A percentile compares a stretch with the other conserved stretches of the same genome.
Conservation (phyloP, 192 early-diverging fungal genomes). For the Dispira simplex region DNA sequence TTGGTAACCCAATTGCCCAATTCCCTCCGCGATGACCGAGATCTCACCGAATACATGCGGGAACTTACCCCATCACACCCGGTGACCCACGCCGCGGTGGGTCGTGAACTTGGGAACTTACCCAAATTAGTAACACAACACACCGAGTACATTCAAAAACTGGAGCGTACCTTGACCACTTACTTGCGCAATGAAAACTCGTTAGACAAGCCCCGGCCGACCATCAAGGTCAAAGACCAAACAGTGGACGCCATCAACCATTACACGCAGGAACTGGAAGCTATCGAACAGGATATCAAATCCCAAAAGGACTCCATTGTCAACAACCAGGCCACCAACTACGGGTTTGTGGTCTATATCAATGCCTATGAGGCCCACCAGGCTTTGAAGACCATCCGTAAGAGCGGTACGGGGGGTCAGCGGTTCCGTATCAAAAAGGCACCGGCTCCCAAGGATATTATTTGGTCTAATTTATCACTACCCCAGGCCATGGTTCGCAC, state of each 20-base stretch:
- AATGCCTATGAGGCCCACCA: slow-evolving; percentile 30
- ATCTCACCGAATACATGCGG: slow-evolving; percentile 30
- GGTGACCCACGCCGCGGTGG: slow-evolving; percentile 42
- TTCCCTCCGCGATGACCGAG: slow-evolving; percentile 35
- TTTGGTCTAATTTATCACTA: slow-evolving; percentile 55
- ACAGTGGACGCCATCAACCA: slow-evolving; percentile 56
- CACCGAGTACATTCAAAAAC: slow-evolving; percentile 36
- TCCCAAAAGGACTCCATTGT: slow-evolving; percentile 25
- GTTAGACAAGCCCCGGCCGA: slow-evolving; percentile 20
- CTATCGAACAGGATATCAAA: slow-evolving; percentile 35
- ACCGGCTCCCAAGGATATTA: slow-evolving; percentile 59
- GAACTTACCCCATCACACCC: slow-evolving; percentile 22
- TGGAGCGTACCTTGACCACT: slow-evolving; percentile 45
- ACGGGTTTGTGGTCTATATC: slow-evolving; percentile 52
- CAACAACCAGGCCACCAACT: slow-evolving; percentile 38
- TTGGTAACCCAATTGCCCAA: slow-evolving; percentile 45
- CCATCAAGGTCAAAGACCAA: slow-evolving; percentile 23
- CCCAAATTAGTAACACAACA: slow-evolving; percentile 49
- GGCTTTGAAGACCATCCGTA: slow-evolving; percentile 20
- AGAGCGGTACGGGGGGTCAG: slow-evolving; percentile 1
- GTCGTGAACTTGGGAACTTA: slow-evolving; percentile 43
- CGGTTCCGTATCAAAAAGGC: slow-evolving; percentile 28
- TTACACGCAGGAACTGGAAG: slow-evolving; percentile 44
- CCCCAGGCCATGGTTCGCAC: slow-evolving; percentile 28
- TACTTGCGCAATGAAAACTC: slow-evolving; percentile 25